Evolutionary conservation across 345 rosid species (phyloP), one percentile per base, ranked within the genome.

Genomic region (Gossypium longicalyx): DNA sequence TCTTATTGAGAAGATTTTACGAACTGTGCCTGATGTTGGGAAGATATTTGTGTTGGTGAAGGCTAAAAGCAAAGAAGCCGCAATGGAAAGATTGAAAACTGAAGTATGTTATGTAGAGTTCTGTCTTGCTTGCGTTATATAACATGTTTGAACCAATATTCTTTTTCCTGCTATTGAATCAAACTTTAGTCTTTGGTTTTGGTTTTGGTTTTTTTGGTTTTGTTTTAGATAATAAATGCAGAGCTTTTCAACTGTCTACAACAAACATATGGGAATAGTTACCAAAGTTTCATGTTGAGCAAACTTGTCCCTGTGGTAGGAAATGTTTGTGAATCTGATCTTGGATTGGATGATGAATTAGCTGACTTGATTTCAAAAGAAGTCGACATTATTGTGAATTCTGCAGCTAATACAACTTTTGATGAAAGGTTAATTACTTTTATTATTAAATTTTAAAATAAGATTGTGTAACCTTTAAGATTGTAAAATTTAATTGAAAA

Each of bases 251-350:
- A 85, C 81, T 79, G 80, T 81, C 86, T 95, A 44, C 87, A 74
- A 71, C 91, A 91, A 77, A 84, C 88, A 59, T 83, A 93, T 67
- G 98, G 98, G 75, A 79, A 85, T 82, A 89, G 98, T 27, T 95
- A 85, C 76, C 80, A 87, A 74, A 77, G 89, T 73, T 91, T 94
- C 87, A 86, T 91, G 92, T 70, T 88, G 75, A 84, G 85, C 83
- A 94, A 94, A 82, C 87, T 94, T 63, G 85, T 91, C 19, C 98
- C 98, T 61, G 93, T 89, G 71, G 86, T 82, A 0, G 97, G 99
- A 75, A 83, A 93, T 79, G 80, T 95, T 16, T 90, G 91, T 53
- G 83, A 89, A 25, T 76, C 86, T 43, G 75, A 90, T 76, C 86
- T 93, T 45, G 99, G 99, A 23, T 75, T 93, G 71, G 87, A 87